Percentiles rank a stretch among this genome's conserved stretches.
phyloP scores from a whole-genome alignment of 129 eudicot genomes.

The Scalesia atractyloides region DNA sequence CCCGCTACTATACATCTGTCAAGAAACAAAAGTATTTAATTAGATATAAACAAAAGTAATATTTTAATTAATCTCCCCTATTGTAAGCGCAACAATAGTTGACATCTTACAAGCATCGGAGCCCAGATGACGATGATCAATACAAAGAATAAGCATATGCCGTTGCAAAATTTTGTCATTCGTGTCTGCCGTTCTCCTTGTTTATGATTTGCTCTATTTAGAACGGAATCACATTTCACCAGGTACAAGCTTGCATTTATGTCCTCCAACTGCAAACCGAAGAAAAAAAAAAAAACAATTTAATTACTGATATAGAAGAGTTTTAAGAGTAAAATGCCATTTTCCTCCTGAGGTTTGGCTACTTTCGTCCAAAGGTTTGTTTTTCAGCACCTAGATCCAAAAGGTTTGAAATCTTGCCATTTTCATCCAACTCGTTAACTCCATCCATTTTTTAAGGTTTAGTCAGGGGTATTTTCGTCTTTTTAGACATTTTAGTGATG shows the following conservation, averaged over 20 bases:
- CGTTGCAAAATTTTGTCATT: slow-evolving; percentile 54
- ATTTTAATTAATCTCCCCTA: background rate
- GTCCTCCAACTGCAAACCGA: slow-evolving; percentile 51
- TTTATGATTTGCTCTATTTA: slow-evolving; percentile 47
- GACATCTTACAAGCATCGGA: slow-evolving; percentile 56
- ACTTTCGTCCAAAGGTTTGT: no score
- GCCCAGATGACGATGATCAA: slow-evolving; percentile 55
- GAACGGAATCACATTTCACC: slow-evolving; percentile 53
- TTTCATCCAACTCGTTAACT: no score
- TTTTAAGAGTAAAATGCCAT: background rate
- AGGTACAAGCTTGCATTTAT: slow-evolving; percentile 58
- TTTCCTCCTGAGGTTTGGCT: no score
- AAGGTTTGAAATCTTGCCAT: no score
- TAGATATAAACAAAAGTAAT: background rate
- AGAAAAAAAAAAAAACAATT: slow-evolving; percentile 6
- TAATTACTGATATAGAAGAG: background rate
- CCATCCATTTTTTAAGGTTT: no score
- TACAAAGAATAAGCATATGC: slow-evolving; percentile 53
- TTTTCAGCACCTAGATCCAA: no score
- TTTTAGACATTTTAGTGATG: no score
- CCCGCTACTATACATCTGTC: slow-evolving; percentile 64
- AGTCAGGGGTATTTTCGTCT: no score
- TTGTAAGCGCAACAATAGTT: background rate
- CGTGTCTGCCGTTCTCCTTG: slow-evolving; percentile 52
- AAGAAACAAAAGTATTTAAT: slow-evolving; percentile 4